Evolutionary conservation across 306 rosid species (phyloP).

Genomic region (Pyrus bretschneideri): DNA sequence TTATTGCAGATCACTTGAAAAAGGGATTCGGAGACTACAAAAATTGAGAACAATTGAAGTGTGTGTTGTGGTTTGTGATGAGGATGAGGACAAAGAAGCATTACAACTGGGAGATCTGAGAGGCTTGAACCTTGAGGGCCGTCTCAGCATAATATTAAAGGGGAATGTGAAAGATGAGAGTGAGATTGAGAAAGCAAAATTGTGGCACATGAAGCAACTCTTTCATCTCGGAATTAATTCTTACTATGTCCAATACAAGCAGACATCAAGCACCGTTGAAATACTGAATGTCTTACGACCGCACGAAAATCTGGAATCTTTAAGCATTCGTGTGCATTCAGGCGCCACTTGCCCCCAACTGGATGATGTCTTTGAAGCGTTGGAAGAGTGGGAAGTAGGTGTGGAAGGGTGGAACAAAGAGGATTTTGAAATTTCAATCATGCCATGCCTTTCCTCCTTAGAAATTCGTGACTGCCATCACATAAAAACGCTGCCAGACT

Average conservation of each 20-base stretch:
- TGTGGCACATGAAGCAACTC: no score
- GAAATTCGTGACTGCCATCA: background rate
- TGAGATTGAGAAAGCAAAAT: no score
- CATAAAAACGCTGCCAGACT: no score
- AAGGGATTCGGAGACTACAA: no score
- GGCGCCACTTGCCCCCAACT: background rate
- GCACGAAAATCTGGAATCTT: background rate
- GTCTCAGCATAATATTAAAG: no score
- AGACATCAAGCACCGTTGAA: background rate
- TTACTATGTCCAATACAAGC: no score
- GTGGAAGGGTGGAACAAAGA: background rate
- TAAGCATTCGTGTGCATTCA: background rate
- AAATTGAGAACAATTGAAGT: background rate
- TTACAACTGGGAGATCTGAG: background rate
- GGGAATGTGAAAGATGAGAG: no score
- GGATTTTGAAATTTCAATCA: background rate
- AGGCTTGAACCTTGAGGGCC: background rate
- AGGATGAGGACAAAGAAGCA: background rate
- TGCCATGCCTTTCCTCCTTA: background rate
- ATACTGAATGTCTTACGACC: background rate
- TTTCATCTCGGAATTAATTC: no score
- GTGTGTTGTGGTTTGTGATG: no score
- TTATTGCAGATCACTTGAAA: background rate
- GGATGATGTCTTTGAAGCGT: background rate
- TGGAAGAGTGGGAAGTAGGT: background rate